phyloP scores from a whole-genome alignment of 139 green algal species.

The Haematococcus lacustris region DNA sequence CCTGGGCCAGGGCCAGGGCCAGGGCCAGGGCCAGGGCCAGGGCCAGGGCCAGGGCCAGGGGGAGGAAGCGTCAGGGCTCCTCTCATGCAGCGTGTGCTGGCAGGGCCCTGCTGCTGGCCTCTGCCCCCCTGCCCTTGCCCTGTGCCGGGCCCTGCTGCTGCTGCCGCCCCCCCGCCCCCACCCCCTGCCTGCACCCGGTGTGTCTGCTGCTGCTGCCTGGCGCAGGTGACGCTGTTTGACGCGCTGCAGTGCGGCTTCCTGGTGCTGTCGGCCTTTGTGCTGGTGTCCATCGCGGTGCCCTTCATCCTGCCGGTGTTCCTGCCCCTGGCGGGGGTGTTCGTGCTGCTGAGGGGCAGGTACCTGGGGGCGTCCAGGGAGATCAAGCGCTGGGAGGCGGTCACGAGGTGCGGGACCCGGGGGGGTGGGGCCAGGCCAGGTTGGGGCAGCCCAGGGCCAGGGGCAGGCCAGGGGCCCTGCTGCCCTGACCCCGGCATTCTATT shows the following conservation, averaged over 20 bases:
- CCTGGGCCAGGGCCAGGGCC: too few species aligned
- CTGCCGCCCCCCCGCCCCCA: too few species aligned
- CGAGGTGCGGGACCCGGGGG: slow-evolving; percentile 12
- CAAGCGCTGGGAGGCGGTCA: slow-evolving; percentile 84
- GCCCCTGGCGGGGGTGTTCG: slow-evolving; percentile 26
- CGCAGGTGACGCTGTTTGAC: slow-evolving; percentile 49
- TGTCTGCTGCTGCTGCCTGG: not conserved
- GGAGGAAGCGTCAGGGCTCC: too few species aligned
- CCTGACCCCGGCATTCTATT: not conserved
- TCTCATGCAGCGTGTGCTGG: too few species aligned
- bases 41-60: too few species aligned
- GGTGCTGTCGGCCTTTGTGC: slow-evolving; percentile 23
- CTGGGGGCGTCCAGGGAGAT: slow-evolving; percentile 69
- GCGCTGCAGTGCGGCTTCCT: slow-evolving; percentile 16
- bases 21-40: too few species aligned
- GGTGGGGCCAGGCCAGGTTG: not conserved
- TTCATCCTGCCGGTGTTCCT: slow-evolving; percentile 67
- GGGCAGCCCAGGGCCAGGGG: not conserved
- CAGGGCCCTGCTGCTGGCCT: too few species aligned
- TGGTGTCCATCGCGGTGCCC: slow-evolving; percentile 57
- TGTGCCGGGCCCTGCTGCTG: too few species aligned
- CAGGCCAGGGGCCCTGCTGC: not conserved
- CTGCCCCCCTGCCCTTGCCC: not conserved
- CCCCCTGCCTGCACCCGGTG: too few species aligned
- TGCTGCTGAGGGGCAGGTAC: slow-evolving; percentile 39